A percentile compares a stretch with the other conserved stretches of the same genome.
Conservation (phyloP, 2,329 filamentous ascomycete genomes). For the Zalaria sp. region DNA sequence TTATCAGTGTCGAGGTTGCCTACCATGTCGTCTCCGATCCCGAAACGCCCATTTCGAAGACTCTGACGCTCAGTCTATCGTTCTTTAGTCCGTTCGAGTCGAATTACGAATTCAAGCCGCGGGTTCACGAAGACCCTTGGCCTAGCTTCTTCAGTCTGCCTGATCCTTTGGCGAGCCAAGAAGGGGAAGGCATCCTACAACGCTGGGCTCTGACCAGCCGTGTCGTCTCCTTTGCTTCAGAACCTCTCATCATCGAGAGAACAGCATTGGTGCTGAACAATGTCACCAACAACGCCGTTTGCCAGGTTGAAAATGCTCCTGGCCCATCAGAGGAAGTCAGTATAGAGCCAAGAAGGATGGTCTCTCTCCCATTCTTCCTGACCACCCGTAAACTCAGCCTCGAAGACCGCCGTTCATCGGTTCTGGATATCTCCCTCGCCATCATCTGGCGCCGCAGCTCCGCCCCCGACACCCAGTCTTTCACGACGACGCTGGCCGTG, state of each 20-base stretch:
- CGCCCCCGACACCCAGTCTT: slow-evolving; percentile 12
- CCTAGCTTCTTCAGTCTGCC: slow-evolving; percentile 65
- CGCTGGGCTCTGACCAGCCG: slow-evolving; percentile 65
- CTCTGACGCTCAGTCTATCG: slow-evolving; percentile 51
- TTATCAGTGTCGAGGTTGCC: slow-evolving; percentile 56
- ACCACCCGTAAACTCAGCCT: slow-evolving; percentile 62
- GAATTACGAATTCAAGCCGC: slow-evolving; percentile 74
- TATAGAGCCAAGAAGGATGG: slow-evolving; percentile 11
- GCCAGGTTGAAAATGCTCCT: slow-evolving; percentile 15
- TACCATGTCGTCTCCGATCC: slow-evolving; percentile 72
- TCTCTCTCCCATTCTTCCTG: slow-evolving; percentile 59
- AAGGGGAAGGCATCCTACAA: slow-evolving; percentile 55
- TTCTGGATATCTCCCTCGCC: slow-evolving; percentile 59
- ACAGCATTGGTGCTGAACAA: slow-evolving; percentile 48
- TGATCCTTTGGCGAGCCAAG: slow-evolving; percentile 14
- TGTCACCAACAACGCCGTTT: slow-evolving; percentile 48
- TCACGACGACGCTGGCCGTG: slow-evolving; percentile 57
- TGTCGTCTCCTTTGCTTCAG: slow-evolving; percentile 61
- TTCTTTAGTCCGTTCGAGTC: slow-evolving; percentile 80
- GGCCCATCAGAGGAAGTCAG: background rate
- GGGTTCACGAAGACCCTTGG: slow-evolving; percentile 67
- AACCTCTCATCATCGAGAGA: slow-evolving; percentile 46
- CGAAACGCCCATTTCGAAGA: slow-evolving; percentile 68
- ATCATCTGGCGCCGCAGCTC: slow-evolving; percentile 60
- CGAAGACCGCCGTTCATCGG: slow-evolving; percentile 66